Conservation (phyloP, 805 yeast species). For the Starmerella bacillaris region DNA sequence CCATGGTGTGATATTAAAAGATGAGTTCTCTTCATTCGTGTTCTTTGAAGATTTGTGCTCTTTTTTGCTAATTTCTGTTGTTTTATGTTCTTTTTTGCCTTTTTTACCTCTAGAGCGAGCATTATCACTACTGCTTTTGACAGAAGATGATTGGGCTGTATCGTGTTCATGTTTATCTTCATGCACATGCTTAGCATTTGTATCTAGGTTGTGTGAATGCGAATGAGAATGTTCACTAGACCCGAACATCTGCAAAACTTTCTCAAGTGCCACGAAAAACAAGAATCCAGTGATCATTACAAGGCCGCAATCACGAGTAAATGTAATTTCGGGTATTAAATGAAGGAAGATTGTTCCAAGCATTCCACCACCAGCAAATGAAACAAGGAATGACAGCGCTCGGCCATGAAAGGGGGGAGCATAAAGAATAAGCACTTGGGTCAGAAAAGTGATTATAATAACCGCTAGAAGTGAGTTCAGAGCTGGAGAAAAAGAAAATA, state of each 20-base stretch:
- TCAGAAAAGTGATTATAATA: constrained; percentile 5
- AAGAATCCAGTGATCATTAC: constrained; percentile 46
- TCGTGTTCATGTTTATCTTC: constrained; percentile 7
- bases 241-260: constrained; percentile 34
- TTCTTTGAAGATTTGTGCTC: neutral
- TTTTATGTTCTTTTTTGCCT: constrained; percentile 5
- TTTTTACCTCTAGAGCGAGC: neutral
- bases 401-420: constrained; percentile 29
- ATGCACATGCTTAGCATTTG: no score
- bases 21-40: neutral
- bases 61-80: no score
- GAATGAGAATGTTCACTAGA: constrained; percentile 27
- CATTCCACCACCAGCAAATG: constrained; percentile 62
- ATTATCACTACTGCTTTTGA: no score
- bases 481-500: constrained; percentile 10
- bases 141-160: neutral
- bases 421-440: constrained; percentile 9
- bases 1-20: constrained; percentile 2
- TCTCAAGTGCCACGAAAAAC: constrained; percentile 43
- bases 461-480: constrained; percentile 12
- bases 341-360: constrained; percentile 62
- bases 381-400: constrained; percentile 35
- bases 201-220: constrained; percentile 30
- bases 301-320: constrained; percentile 32
- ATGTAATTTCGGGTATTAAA: constrained; percentile 41